A percentile compares a stretch with the other conserved stretches of the same genome.
phyloP scores from a whole-genome alignment of 2,329 filamentous ascomycete genomes.

The Botrytis porri region DNA sequence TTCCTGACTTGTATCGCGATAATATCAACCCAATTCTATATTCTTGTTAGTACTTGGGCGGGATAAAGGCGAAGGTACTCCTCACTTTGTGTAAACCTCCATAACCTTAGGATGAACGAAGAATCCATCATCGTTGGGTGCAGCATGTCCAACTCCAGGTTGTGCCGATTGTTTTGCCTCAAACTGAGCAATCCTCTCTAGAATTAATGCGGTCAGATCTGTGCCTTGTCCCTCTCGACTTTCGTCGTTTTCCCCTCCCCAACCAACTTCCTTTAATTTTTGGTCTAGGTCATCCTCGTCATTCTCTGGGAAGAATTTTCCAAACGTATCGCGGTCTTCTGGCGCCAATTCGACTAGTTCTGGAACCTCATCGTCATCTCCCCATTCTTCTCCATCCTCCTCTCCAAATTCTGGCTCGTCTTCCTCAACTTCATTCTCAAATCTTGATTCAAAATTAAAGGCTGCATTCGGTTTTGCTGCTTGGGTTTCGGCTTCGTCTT shows the following conservation, averaged over 20 bases:
- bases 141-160: slow-evolving; percentile 33
- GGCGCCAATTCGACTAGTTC: slow-evolving; percentile 81
- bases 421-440: slow-evolving; percentile 55
- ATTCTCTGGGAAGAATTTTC: slow-evolving; percentile 77
- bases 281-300: slow-evolving; percentile 43
- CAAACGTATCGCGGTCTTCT: slow-evolving; percentile 83
- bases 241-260: slow-evolving; percentile 40
- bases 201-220: slow-evolving; percentile 88
- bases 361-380: slow-evolving; percentile 71
- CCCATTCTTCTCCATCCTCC: slow-evolving; percentile 65
- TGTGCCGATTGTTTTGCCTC: slow-evolving; percentile 62
- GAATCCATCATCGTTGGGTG: slow-evolving; percentile 67
- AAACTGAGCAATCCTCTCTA: slow-evolving; percentile 90
- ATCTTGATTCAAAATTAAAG: slow-evolving; percentile 78
- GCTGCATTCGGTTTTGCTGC: slow-evolving; percentile 53
- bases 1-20: slow-evolving; percentile 92
- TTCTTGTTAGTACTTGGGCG: slow-evolving; percentile 19
- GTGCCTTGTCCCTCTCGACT: slow-evolving; percentile 53
- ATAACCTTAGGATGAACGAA: slow-evolving; percentile 88
- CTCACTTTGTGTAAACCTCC: slow-evolving; percentile 86
- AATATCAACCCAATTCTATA: slow-evolving; percentile 78
- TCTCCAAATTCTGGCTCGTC: slow-evolving; percentile 48
- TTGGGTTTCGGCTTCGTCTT: slow-evolving; percentile 59
- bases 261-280: slow-evolving; percentile 32
- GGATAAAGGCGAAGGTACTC: slow-evolving; percentile 1